phyloP scores from a whole-genome alignment of 2,329 filamentous ascomycete species.

The Pseudopithomyces maydicus region DNA sequence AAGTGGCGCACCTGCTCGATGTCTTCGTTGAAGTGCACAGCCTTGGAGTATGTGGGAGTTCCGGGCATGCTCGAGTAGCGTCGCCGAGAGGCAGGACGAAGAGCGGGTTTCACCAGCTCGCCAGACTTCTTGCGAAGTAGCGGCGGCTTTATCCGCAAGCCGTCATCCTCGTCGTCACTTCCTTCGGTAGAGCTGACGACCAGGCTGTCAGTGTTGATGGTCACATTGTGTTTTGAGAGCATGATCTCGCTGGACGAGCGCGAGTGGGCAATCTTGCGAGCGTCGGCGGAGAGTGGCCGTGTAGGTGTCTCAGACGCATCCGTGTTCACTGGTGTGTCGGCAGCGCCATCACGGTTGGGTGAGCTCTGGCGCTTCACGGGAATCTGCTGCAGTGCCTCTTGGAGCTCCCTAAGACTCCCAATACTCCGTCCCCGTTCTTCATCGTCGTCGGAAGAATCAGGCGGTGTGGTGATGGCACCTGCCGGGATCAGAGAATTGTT shows the following conservation, averaged over 20 bases:
- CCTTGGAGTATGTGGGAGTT: slow-evolving; percentile 93
- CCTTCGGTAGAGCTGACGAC: slow-evolving; percentile 53
- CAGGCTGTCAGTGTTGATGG: slow-evolving; percentile 50
- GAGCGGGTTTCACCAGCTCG: slow-evolving; percentile 89
- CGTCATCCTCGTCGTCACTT: slow-evolving; percentile 63
- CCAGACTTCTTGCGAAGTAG: slow-evolving; percentile 99
- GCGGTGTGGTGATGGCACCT: slow-evolving; percentile 87
- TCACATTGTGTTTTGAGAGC: slow-evolving; percentile 51
- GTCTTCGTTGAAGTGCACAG: slow-evolving; percentile 97
- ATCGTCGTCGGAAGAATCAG: slow-evolving; percentile 90
- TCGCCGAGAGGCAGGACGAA: slow-evolving; percentile 77
- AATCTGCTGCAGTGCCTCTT: slow-evolving; percentile 82
- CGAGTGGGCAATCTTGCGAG: slow-evolving; percentile 66
- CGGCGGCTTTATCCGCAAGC: slow-evolving; percentile 70
- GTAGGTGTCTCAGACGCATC: slow-evolving; percentile 23
- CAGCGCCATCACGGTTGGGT: slow-evolving; percentile 48
- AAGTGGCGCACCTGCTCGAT: slow-evolving; percentile 97
- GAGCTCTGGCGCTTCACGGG: slow-evolving; percentile 68
- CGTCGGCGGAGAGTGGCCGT: slow-evolving; percentile 56
- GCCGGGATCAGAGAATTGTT: slow-evolving; percentile 78
- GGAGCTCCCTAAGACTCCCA: slow-evolving; percentile 66
- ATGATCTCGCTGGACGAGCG: slow-evolving; percentile 63
- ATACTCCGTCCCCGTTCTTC: slow-evolving; percentile 66
- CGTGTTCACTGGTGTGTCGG: slow-evolving; percentile 22
- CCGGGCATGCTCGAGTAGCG: slow-evolving; percentile 96